phyloP scores from a whole-genome alignment of 108 stramenopile species.

The Parmales sp. region DNA sequence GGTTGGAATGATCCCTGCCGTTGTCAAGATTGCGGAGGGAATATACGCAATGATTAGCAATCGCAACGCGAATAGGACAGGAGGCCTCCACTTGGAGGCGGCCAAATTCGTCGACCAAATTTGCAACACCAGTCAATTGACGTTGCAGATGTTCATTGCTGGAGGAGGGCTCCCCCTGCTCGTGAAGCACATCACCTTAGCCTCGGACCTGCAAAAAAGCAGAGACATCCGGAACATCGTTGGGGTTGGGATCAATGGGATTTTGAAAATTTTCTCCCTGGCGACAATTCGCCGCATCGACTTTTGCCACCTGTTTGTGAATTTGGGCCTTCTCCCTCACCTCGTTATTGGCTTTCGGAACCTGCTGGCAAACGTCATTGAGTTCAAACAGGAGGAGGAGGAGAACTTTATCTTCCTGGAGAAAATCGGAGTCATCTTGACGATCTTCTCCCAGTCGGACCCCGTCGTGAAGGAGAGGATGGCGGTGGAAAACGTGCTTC shows the following conservation, averaged over 20 bases:
- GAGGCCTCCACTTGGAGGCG: conserved; percentile 3
- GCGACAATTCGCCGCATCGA: not conserved
- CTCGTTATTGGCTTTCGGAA: conserved; percentile 1
- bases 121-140: conserved; percentile 1
- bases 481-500: not conserved
- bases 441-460: conserved; percentile 8
- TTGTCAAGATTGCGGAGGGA: conserved; percentile 6
- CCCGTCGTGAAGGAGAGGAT: conserved; percentile 10
- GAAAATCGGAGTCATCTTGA: not conserved
- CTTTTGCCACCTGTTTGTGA: conserved; percentile 9
- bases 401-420: not conserved
- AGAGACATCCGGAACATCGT: conserved; percentile 1
- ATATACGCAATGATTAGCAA: not conserved
- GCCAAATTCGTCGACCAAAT: conserved; percentile 11
- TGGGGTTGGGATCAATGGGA: not conserved
- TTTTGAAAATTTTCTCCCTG: not conserved
- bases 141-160: conserved; percentile 8
- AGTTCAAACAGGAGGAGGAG: not conserved
- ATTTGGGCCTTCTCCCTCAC: conserved; percentile 1
- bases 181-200: conserved; percentile 4
- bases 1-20: conserved; percentile 2
- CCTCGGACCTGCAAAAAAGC: not conserved
- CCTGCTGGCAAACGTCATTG: not conserved
- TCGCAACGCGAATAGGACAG: conserved; percentile 1
- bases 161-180: conserved; percentile 6